phyloP scores from a whole-genome alignment of 805 yeast genomes.

The Pichia kluyveri region DNA sequence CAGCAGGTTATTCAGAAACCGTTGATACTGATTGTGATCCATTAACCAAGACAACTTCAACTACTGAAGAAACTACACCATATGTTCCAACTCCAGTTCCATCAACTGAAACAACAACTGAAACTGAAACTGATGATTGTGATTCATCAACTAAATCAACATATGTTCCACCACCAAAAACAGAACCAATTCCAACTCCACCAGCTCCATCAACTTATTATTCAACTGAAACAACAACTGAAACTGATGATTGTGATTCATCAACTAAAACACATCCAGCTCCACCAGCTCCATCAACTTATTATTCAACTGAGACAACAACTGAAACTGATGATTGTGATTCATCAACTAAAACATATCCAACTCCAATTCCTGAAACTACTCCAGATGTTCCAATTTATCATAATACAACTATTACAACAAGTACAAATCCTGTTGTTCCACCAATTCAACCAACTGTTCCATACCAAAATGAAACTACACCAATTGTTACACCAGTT shows the following conservation, averaged over 20 bases:
- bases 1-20: not conserved
- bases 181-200: not conserved
- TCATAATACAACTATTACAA: not conserved
- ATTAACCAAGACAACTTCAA: not conserved
- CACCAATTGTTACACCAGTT: not conserved
- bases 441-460: not conserved
- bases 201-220: not conserved
- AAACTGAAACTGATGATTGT: not conserved
- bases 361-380: not conserved
- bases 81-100: not conserved
- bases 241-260: slow-evolving; percentile 4
- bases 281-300: not conserved
- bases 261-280: not conserved
- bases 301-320: not conserved
- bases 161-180: too few species aligned
- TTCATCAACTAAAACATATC: not conserved
- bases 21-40: not conserved
- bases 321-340: slow-evolving; percentile 3
- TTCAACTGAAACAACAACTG: not conserved
- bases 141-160: not conserved
- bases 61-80: not conserved
- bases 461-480: not conserved
- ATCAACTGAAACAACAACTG: not conserved
- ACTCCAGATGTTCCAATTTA: not conserved
- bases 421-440: not conserved